Evolutionary conservation across 116 monocot genomes (phyloP), one percentile per base, ranked within the genome.

Genomic region (Cymodocea nodosa): DNA sequence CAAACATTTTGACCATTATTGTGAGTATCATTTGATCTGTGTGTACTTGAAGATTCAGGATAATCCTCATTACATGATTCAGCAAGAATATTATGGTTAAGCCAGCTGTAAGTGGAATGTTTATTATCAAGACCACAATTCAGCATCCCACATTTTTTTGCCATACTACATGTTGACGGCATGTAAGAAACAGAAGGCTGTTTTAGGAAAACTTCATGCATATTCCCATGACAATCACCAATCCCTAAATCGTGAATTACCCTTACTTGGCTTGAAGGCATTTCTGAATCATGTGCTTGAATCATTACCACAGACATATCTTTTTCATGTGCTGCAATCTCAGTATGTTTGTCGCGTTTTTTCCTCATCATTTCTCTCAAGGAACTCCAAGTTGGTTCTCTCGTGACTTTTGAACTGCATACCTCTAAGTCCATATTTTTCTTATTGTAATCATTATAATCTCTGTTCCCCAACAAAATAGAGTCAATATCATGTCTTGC

Each of bases 281-380:
- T 10, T 44, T 44, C 44, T 8, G 44, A 19, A 57, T 20, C 57
- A 23, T 57, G 57, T 57, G 36, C 18, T 39, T 61, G 36, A 64
- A 36, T 6, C 56, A 69, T 16, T 11, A n/a, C 15, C 15, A 56
- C 59, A 64, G 24, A 16, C 35, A 50, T 53, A 68, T 56, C 18
- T 23, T 23, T 76, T 30, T 62, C 67, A 61, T 70, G 51, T 78
- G 84, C 90, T 54, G 48, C 60, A 17, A 74, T 66, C 18, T 81
- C 85, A 77, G 63, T 12, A 15, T 64, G 73, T 53, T 72, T 51
- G 22, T 39, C 70, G 9, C 83, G 80, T 52, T 83, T 90, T 75
- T 61, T 87, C 77, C 90, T 77, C 95, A 90, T 85, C 50, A 87
- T 64, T 23, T 95, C 90, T 52, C 90, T 90, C 71, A 78, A 64